A percentile compares a stretch with the other conserved stretches of the same genome.
Conservation (phyloP, 176 grass and related monocot species). For the sorghum (Sorghum bicolor) region Sorghum_bicolor_NCBIv3 NC_012872.2:68960501-68961000, state of each 20-base stretch:
- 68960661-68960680: constrained; percentile 42
- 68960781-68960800: constrained; percentile 39
- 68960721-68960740: constrained; percentile 53
- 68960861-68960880: constrained; percentile 79
- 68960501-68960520: constrained; percentile 49
- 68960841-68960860: constrained; percentile 54
- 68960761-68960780: constrained; percentile 62
- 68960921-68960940: constrained; percentile 51
- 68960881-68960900: constrained; percentile 63
- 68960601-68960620: constrained; percentile 27
- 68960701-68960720: constrained; percentile 59
- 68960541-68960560: constrained; percentile 75
- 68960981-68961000: constrained; percentile 57
- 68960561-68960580: constrained; percentile 84
- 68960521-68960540: constrained; percentile 62
- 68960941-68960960: constrained; percentile 63
- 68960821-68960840: constrained; percentile 76
- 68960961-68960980: constrained; percentile 57
- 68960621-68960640: constrained; percentile 48
- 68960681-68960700: constrained; percentile 52
- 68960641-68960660: constrained; percentile 40
- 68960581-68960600: constrained; percentile 28
- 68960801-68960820: constrained; percentile 59
- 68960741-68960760: constrained; percentile 49
- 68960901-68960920: constrained; percentile 50